Evolutionary conservation across 108 stramenopile genomes (phyloP), one percentile per base, ranked within the genome.

Genomic region (Fragilaria radians): DNA sequence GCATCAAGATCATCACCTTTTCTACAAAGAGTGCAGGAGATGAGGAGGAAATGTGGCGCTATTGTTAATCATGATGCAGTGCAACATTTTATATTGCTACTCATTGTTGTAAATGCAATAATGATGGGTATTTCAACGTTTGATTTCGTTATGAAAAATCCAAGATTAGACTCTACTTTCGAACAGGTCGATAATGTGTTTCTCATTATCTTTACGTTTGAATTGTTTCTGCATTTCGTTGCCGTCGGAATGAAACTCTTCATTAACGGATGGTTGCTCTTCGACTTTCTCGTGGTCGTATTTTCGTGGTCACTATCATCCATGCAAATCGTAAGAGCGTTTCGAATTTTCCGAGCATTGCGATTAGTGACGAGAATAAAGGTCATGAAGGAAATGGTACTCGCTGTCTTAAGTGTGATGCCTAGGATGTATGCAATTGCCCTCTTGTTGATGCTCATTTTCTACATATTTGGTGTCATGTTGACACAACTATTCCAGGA

Each of bases 41-140:
- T n/a, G n/a, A n/a, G n/a, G n/a, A n/a, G n/a, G n/a, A n/a, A n/a
- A n/a, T 71, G 70, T 55, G 70, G 70, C 14, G 58, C 50, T 33
- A 61, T 71, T 29, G 65, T 71, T 21, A 71, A 71, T 46, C 57
- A 71, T 47, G 48, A 28, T 5, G 24, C 60, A 22, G 52, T 52
- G 5, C 61, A 67, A 46, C 1, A 50, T n/a, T 27, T 33, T 47
- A 68, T 73, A 33, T 50, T 68, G 30, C 14, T 26, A 0, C 60
- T 73, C 28, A 73, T 73, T 36, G 36, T 67, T 22, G 32, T 67
- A 27, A 73, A 73, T 52, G 62, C 66, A 0, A 50, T 73, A 1
- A 68, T 68, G 66, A 67, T 73, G 64, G 72, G 66, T 17, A 21
- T 73, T 0, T 60, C 64, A 32, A 73, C 72, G 5, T 73, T 73